phyloP scores from a whole-genome alignment of 2,329 filamentous ascomycete species.

The Coleophoma crateriformis region DNA sequence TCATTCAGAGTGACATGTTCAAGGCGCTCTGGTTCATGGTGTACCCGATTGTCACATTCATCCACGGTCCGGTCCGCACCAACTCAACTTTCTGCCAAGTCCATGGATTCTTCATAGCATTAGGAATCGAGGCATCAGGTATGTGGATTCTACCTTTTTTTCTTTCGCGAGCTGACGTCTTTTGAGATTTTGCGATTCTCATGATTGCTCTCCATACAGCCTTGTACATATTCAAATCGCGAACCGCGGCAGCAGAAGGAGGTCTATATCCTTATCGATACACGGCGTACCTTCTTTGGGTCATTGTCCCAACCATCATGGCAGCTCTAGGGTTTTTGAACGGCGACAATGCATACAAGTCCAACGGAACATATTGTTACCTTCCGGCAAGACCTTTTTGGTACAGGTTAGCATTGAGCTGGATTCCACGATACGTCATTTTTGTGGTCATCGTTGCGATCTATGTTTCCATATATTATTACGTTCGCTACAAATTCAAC shows the following conservation, averaged over 20 bases:
- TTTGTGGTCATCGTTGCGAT: conserved; percentile 57
- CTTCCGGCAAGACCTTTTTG: conserved; percentile 62
- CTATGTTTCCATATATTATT: conserved; percentile 65
- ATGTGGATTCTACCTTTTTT: conserved; percentile 9
- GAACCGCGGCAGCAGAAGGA: conserved; percentile 41
- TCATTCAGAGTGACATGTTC: conserved; percentile 68
- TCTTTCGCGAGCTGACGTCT: conserved; percentile 2
- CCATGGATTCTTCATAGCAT: conserved; percentile 61
- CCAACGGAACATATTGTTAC: conserved; percentile 64
- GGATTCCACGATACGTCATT: conserved; percentile 70
- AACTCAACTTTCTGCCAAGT: conserved; percentile 57
- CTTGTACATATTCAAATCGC: conserved; percentile 62
- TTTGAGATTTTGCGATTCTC: conserved; percentile 59
- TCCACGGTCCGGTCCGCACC: conserved; percentile 42
- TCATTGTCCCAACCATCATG: conserved; percentile 52
- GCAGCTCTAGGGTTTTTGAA: conserved; percentile 60
- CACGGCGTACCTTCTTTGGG: conserved; percentile 50
- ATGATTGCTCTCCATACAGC: conserved; percentile 70
- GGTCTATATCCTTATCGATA: conserved; percentile 65
- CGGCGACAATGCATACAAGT: conserved; percentile 46
- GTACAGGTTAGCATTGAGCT: conserved; percentile 63
- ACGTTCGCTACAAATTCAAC: conserved; percentile 42
- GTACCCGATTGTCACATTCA: conserved; percentile 55
- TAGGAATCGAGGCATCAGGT: conserved; percentile 63
- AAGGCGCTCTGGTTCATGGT: conserved; percentile 65